Evolutionary conservation across 2,329 filamentous ascomycete species (phyloP), one percentile per base, ranked within the genome.

Genomic region (Penicillium sp.): DNA sequence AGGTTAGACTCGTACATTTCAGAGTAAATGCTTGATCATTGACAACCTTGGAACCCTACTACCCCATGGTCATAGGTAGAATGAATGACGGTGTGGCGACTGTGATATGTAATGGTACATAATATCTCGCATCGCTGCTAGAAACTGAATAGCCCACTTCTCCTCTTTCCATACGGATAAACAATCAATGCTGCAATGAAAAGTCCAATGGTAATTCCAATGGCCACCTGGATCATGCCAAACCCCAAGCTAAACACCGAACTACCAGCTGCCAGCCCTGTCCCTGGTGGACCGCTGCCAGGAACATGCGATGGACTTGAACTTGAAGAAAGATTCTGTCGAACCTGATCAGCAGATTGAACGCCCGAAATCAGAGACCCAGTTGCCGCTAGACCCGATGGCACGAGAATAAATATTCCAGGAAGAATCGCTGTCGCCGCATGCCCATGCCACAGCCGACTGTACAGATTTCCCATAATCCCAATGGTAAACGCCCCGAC

Each of bases 401-500:
- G 83, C 1, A 87, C 83, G 56, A 85, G 82, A 5, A 86, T 81
- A 60, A 94, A 95, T 60, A 96, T 94, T 2, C 88, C 91, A 0
- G 92, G 91, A 11, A 96, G 77, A 79, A 96, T 90, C 2, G 90
- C 88, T 0, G 91, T 90, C 0, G 91, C 91, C 0, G 92, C 91
- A 4, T 95, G 83, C 1, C 88, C 89, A 68, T 92, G 91, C 18
- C 88, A 72, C 19, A 79, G 63, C 3, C 90, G 83, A 14, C 87
- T 88, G 74, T 93, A 92, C 2, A 91, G 67, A 62, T 94, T 94
- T 13, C 89, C 90, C 49, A 91, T 75, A 31, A 92, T 82, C 11
- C 91, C 90, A 7, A 94, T 85, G 0, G 83, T 83, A 47, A 94
- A 80, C 0, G 91, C 89, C 28, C 89, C 89, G 1, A 93, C 80